A percentile compares a stretch with the other conserved stretches of the same genome.
Conservation (phyloP, 1,284 basidiomycete species). For the Cryptococcus wingfieldii region DNA sequence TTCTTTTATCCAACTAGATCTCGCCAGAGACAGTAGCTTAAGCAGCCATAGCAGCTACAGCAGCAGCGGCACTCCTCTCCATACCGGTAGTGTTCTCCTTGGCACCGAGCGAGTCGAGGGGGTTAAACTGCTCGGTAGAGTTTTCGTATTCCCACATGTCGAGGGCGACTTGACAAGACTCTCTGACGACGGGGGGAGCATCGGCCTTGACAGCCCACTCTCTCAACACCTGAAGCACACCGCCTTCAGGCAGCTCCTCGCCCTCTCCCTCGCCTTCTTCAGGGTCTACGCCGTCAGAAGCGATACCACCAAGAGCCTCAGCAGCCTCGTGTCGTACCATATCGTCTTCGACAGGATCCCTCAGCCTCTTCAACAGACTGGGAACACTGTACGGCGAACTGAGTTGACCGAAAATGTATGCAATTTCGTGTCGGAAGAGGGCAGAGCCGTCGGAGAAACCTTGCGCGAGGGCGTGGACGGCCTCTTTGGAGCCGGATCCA, state of each 20-base stretch:
- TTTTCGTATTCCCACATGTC: slow-evolving; percentile 99
- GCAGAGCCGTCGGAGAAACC: slow-evolving; percentile 84
- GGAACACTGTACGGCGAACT: slow-evolving; percentile 85
- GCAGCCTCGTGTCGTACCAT: slow-evolving; percentile 99
- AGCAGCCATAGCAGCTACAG: slow-evolving; percentile 29
- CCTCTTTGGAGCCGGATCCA: slow-evolving; percentile 58
- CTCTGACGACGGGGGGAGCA: slow-evolving; percentile 83
- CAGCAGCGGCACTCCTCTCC: slow-evolving; percentile 43
- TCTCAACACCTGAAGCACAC: slow-evolving; percentile 77
- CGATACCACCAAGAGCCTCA: slow-evolving; percentile 94
- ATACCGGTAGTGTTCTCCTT: slow-evolving; percentile 41
- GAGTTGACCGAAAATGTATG: slow-evolving; percentile 96
- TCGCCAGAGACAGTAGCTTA: slow-evolving; percentile 2
- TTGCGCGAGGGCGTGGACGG: slow-evolving; percentile 83
- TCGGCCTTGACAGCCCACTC: slow-evolving; percentile 77
- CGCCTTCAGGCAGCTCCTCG: slow-evolving; percentile 34
- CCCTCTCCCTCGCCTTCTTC: slow-evolving; percentile 21
- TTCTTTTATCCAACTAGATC: not conserved
- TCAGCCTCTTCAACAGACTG: slow-evolving; percentile 71
- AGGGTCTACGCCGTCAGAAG: slow-evolving; percentile 62
- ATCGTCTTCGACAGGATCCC: slow-evolving; percentile 71
- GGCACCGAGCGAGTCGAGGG: slow-evolving; percentile 57
- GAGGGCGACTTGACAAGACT: slow-evolving; percentile 93
- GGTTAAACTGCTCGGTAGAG: slow-evolving; percentile 78
- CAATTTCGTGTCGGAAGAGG: slow-evolving; percentile 95